Base-by-base conservation (phyloP, 352 stramenopile species). In the Globisporangium ultimum region DNA sequence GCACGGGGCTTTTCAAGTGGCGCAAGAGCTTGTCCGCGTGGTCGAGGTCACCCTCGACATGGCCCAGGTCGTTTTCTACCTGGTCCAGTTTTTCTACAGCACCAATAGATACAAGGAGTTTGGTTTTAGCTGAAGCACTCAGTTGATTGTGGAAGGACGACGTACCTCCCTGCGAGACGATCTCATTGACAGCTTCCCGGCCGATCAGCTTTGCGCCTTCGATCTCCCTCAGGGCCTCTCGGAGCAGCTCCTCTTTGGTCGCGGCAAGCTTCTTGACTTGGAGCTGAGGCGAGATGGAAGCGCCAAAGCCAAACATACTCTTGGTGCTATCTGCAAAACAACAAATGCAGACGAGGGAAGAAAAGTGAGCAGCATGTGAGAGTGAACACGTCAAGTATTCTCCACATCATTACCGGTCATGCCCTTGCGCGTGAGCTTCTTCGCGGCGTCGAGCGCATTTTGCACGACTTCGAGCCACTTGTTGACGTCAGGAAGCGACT, bases 401-500 rank as follows among this genome's bases (percentile, higher is more conserved):
- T 28, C 24, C 5, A 5, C 24, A 5, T 5, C 24, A 28, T 28
- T 28, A 28, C 24, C 24, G 24, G 24, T 5, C 24, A 56, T 59
- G 10, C 55, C 59, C 18, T 63, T 68, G 24, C 71, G 64, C 2
- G 66, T 78, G 58, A 83, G 57, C 52, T 84, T 76, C 22, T 83
- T 81, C 54, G 75, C 70, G 11, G 72, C 66, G 21, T 80, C 73
- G 4, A 92, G 60, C 21, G 80, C 80, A 58, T 94, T 89, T 49
- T 89, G 74, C 7, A 80, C 81, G 14, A 94, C 80, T 50, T 91
- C 76, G 38, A 94, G 68, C 85, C 85, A 94, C 59, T 91, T 88
- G 64, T 78, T 84, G 11, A 87, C 67, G 50, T 92, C 78, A 1
- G 46, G 48, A 9, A 85, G 58, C 41, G 74, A 66, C 42, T 93